A percentile compares a stretch with the other conserved stretches of the same genome.
Evolutionary conservation across 2,329 filamentous ascomycete species (phyloP).

Genomic region (Aspergillus luchuensis): DNA sequence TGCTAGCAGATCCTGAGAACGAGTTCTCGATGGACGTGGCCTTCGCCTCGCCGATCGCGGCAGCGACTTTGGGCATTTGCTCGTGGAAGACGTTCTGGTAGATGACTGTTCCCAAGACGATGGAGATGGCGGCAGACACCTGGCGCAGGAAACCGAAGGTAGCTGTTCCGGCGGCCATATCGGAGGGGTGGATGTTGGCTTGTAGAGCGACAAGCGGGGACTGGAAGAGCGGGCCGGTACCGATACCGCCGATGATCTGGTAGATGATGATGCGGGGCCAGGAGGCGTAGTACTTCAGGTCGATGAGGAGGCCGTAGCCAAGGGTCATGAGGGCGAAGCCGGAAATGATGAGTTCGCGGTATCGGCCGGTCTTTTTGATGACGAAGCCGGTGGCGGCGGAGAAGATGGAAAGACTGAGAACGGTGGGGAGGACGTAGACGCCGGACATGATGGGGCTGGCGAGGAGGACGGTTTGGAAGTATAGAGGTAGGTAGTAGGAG

Average conservation of each 20-base stretch:
- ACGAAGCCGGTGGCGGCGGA: conserved; percentile 66
- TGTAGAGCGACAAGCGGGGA: conserved; percentile 66
- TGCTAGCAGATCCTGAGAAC: conserved; percentile 40
- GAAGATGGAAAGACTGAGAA: conserved; percentile 65
- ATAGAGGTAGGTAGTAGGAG: conserved; percentile 80
- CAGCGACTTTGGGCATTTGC: conserved; percentile 31
- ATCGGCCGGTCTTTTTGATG: conserved; percentile 72
- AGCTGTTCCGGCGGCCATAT: conserved; percentile 65
- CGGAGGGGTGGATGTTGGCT: conserved; percentile 58
- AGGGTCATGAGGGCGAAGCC: conserved; percentile 63
- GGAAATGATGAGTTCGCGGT: conserved; percentile 61
- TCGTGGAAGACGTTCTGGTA: conserved; percentile 43
- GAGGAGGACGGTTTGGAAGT: conserved; percentile 76
- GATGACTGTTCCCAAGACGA: conserved; percentile 60
- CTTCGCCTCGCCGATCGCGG: conserved; percentile 27
- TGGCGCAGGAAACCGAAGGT: conserved; percentile 64
- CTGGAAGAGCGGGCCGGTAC: conserved; percentile 65
- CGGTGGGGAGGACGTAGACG: conserved; percentile 72
- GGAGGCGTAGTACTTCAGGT: conserved; percentile 55
- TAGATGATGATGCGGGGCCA: conserved; percentile 55
- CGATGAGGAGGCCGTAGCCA: conserved; percentile 67
- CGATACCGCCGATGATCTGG: conserved; percentile 62
- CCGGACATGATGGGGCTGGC: conserved; percentile 70
- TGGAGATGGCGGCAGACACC: conserved; percentile 58
- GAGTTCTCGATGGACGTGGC: conserved; percentile 30